phyloP scores from a whole-genome alignment of 2,329 filamentous ascomycete species.

The Penicillium sp. region DNA sequence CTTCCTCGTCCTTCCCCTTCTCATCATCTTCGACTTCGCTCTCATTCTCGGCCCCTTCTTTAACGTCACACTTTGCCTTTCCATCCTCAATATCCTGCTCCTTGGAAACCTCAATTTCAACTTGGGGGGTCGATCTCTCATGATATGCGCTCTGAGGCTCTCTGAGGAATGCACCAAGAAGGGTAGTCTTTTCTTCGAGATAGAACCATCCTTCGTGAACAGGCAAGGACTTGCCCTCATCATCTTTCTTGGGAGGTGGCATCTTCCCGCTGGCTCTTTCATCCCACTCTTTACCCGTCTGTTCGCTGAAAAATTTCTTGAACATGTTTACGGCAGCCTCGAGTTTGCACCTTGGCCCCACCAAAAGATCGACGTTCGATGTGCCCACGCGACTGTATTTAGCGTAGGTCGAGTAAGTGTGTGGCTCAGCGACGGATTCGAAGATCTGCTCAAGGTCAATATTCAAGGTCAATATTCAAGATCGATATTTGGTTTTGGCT shows the following conservation, averaged over 20 bases:
- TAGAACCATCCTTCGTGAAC: constrained; percentile 35
- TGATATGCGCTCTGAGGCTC: neutral
- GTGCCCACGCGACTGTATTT: constrained; percentile 43
- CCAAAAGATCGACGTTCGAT: constrained; percentile 34
- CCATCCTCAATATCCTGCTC: neutral
- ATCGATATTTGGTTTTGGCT: neutral
- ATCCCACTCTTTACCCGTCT: constrained; percentile 62
- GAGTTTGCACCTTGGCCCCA: constrained; percentile 32
- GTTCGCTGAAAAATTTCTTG: constrained; percentile 56
- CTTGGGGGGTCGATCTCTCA: neutral
- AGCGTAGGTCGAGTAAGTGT: constrained; percentile 61
- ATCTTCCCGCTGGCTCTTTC: constrained; percentile 33
- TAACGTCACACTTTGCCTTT: neutral
- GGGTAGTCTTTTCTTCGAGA: constrained; percentile 22
- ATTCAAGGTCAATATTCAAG: neutral
- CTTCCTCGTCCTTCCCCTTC: neutral
- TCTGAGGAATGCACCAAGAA: constrained; percentile 26
- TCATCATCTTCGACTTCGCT: neutral
- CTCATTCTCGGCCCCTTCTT: neutral
- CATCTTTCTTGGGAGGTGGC: constrained; percentile 24
- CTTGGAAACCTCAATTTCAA: neutral
- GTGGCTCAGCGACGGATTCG: constrained; percentile 61
- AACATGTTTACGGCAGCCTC: constrained; percentile 53
- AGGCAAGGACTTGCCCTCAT: constrained; percentile 25
- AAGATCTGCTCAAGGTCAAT: constrained; percentile 56